phyloP scores from a whole-genome alignment of 1,284 basidiomycete species.

The Trametes pubescens region DNA sequence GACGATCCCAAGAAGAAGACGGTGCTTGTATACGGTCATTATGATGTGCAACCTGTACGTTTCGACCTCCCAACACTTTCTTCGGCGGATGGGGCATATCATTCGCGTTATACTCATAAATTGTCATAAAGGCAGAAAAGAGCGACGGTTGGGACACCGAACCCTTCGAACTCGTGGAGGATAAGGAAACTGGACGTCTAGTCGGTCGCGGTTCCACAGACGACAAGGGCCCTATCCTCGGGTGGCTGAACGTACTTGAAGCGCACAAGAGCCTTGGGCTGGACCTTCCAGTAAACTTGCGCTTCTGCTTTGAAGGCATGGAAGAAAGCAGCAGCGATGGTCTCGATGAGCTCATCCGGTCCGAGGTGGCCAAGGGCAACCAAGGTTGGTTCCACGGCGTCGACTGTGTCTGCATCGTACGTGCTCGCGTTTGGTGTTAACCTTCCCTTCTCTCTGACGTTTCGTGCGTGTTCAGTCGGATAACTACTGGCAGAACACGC shows the following conservation, averaged over 20 bases:
- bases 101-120: not conserved
- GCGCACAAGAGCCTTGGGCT: conserved; percentile 81
- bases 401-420: conserved; percentile 94
- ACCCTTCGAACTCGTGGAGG: conserved; percentile 85
- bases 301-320: conserved; percentile 98
- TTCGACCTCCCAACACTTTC: not conserved
- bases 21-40: conserved; percentile 92
- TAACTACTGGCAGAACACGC: conserved; percentile 87
- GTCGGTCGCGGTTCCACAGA: conserved; percentile 93
- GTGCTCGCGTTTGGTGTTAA: conserved; percentile 39
- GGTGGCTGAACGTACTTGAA: conserved; percentile 95
- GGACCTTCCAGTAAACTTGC: conserved; percentile 92
- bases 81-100: not conserved
- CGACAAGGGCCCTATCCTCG: conserved; percentile 93
- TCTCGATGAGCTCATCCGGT: conserved; percentile 88
- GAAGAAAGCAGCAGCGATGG: conserved; percentile 97
- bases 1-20: conserved; percentile 91
- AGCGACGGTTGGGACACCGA: conserved; percentile 94
- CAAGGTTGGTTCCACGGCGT: conserved; percentile 87
- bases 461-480: conserved; percentile 66
- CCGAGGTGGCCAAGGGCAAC: conserved; percentile 75
- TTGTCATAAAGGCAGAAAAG: conserved; percentile 57
- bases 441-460: not conserved
- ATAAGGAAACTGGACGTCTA: conserved; percentile 74
- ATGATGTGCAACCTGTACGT: conserved; percentile 84